phyloP scores from a whole-genome alignment of 305 asterid genomes.

The Fraxinus greggii region DNA sequence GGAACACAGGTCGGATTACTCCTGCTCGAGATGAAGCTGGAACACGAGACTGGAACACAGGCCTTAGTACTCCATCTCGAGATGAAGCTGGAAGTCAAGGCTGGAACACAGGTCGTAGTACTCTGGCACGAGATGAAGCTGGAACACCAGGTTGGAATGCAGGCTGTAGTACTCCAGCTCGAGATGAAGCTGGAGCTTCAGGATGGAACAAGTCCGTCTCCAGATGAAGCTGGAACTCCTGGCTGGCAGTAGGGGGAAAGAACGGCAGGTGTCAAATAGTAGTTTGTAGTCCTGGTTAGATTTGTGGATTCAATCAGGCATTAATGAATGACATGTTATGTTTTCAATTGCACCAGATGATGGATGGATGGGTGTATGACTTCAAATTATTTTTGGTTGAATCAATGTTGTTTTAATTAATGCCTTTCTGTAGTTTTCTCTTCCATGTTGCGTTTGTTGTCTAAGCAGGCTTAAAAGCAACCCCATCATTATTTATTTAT shows the following conservation, averaged over 20 bases:
- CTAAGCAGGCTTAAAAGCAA: background rate
- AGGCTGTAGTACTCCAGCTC: background rate
- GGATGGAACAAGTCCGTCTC: background rate
- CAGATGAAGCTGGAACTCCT: background rate
- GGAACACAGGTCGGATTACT: background rate
- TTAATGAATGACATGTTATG: background rate
- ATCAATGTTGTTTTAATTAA: background rate
- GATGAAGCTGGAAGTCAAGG: background rate
- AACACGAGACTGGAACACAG: background rate
- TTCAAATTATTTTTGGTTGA: background rate
- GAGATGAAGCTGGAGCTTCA: background rate
- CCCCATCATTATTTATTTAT: background rate
- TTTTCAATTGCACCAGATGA: background rate
- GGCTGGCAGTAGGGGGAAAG: background rate
- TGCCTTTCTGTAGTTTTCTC: background rate
- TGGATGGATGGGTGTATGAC: background rate
- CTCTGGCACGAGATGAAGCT: background rate
- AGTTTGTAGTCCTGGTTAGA: background rate
- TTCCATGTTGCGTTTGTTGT: background rate
- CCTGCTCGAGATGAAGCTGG: background rate
- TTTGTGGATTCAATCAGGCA: background rate
- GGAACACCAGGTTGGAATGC: background rate
- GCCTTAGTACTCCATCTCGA: background rate
- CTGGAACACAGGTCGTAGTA: background rate
- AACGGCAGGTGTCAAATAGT: background rate